These are phyloP conservation scores for Trypethelium eluteriae DNA, from an alignment of 495 filamentous ascomycete genomes.

Conservation along the genomic window DNA sequence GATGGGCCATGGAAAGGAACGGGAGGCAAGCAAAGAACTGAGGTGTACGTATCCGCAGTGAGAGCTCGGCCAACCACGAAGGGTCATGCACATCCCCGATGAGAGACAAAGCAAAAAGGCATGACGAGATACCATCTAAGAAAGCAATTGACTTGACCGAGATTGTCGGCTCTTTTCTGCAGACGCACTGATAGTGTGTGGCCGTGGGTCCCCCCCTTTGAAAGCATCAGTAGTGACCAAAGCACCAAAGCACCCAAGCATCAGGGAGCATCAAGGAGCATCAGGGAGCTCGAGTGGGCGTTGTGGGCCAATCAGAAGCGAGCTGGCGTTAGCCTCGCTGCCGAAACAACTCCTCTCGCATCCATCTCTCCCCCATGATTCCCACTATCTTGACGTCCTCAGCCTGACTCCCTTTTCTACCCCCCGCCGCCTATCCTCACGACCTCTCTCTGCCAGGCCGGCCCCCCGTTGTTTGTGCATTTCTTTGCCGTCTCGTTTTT, in stretches of 20 bases:
- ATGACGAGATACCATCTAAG: background rate
- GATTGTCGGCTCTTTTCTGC: no score
- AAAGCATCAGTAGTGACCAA: no score
- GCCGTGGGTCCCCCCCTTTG: no score
- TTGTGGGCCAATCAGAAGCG: background rate
- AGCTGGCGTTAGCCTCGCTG: slow-evolving; percentile 7
- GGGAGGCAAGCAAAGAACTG: background rate
- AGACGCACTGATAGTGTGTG: background rate
- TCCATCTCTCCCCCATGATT: slow-evolving; percentile 11
- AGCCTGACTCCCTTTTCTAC: slow-evolving; percentile 6
- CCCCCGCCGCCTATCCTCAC: background rate
- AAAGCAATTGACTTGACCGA: no score
- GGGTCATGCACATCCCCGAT: no score
- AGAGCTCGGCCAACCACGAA: no score
- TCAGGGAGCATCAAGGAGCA: no score
- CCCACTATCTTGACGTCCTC: background rate
- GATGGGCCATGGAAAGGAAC: background rate
- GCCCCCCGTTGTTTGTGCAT: slow-evolving; percentile 5
- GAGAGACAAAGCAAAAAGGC: background rate
- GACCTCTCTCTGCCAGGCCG: slow-evolving; percentile 2
- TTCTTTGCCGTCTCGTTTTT: slow-evolving; percentile 8
- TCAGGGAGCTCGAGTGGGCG: background rate
- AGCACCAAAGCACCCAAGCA: no score
- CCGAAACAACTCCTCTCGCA: slow-evolving; percentile 8
- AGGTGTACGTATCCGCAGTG: no score